Base-by-base conservation (phyloP, 75 land plant species). In the Larix kaempferi region DNA sequence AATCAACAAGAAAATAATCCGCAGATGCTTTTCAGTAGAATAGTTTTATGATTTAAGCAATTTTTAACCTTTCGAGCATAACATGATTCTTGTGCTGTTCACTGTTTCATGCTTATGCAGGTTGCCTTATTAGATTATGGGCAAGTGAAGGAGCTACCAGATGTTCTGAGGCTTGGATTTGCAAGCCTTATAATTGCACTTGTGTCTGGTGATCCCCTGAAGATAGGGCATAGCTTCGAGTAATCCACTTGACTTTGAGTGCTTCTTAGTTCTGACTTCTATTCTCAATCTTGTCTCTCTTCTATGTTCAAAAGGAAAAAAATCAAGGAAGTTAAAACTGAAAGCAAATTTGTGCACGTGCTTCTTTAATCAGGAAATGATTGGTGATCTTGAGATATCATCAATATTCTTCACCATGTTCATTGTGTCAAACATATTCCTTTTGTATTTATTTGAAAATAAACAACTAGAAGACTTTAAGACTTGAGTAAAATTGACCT, bases 51-150 rank as follows among this genome's bases (percentile, higher is more conserved):
- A 69, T 37, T 35, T 6, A 13, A 16, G n/a, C n/a, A n/a, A n/a
- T n/a, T 12, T 15, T 2, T n/a, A 15, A 6, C 23, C 23, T 35
- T 2, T n/a, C 0, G 52, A 44, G 12, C 13, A 33, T 23, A 5
- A 65, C 6, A 19, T 33, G 21, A 66, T 69, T 69, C 49, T 41
- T 69, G 52, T 37, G 41, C 10, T 41, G 21, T 8, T 17, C 8
- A 69, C 21, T 69, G 14, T 8, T 65, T 37, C 19, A 33, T 17
- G 41, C 12, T 69, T 41, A 41, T 69, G 73, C 79, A 96, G 98
- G 98, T 96, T 71, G 95, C 93, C 11, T 86, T 96, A 77, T 79
- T 96, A 41, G 98, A 96, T 76, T 96, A 89, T 88, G 99, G 99
- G 49, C 99, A 96, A 89, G 99, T 96, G 75, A 96, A 96, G 84